Base-by-base conservation (phyloP, 2,329 filamentous ascomycete species). In the Xylaria hypoxylon region DNA sequence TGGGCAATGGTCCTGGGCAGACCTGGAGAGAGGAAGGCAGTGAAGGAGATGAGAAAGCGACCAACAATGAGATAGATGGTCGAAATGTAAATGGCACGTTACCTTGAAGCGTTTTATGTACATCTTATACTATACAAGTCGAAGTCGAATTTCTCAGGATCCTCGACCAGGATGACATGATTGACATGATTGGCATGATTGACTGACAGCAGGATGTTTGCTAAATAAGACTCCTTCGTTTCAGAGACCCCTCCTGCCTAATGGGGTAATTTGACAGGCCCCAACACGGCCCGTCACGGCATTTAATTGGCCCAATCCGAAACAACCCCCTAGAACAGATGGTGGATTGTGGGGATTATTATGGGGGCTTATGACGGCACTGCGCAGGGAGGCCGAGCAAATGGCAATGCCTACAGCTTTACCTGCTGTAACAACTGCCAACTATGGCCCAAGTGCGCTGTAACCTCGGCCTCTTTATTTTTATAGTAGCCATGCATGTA, bases 231-330 rank as follows among this genome's bases (percentile, higher is more conserved):
- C 65, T 72, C 70, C 71, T 73, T 67, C 67, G 72, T 75, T 74
- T 75, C 74, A 76, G 67, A 59, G 51, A 50, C 70, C 67, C 72
- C 68, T 71, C 74, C 73, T 75, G 65, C 73, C 72, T 52, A 28
- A 74, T 74, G 51, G 35, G 70, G 74, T 50, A 42, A 56, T 72
- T 62, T 64, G 71, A 72, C 69, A 64, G 50, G 31, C 53, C 55
- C 58, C 51, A 52, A 26, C 24, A 33, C 15, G 10, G 24, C 50
- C 6, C 47, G 47, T 44, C 60, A 38, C 15, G 62, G 8, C 8
- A 28, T 64, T 11, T 73, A 68, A 73, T 74, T 74, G 73, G 73
- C 62, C 47, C 24, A n/a, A 10, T 22, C 31, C 15, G 57, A 59
- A 62, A 66, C 67, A 69, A 53, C 64, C 44, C 47, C 33, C 28